Base-by-base conservation (phyloP, 78 protist genomes). In the Dictyostelium brefeldianum region DNA sequence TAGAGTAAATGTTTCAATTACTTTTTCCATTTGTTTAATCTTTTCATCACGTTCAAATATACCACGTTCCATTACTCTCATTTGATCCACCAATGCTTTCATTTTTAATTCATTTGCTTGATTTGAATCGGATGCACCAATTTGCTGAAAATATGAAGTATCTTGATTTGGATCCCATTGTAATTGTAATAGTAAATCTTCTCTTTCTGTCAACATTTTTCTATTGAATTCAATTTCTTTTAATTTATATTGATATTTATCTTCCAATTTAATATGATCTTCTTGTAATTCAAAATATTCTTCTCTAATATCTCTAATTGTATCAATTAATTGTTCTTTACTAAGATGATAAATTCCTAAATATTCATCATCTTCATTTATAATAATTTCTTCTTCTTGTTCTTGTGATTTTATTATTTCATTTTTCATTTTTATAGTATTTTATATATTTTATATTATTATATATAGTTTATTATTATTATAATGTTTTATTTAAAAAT, bases 101-200 rank as follows among this genome's bases (percentile, higher is more conserved):
- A 53, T 83, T 22, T 56, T 70, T 5, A 48, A 29, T 77, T 87
- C 74, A 25, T 64, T 56, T 3, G 80, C 70, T n/a, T 87, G 65
- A 51, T 48, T 67, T 20, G 47, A 22, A 17, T 82, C 80, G 4
- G 53, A 22, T 15, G 90, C 65, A 15, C 90, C 90, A 27, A 82
- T 50, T 62, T 82, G 90, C 10, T 48, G 43, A 14, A 87, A 46
- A 65, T 87, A 87, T 1, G 70, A 20, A 15, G 47, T 64, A 53
- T 87, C 93, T 87, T 87, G 93, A 17, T 64, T 43, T 48, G 83
- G 80, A 10, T 87, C 93, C 93, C 93, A 87, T 50, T 87, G 93
- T 27, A 87, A 47, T 77, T 87, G 93, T 53, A 87, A 65, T 22
- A 87, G 27, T 4, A 87, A 41, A 51, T 87, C 93, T 71, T 87